Percentiles rank a stretch among this genome's conserved stretches.
These are phyloP conservation scores for Scedosporium minutisporum DNA, from an alignment of 2,329 filamentous ascomycete genomes.

Conservation along the genomic window DNA sequence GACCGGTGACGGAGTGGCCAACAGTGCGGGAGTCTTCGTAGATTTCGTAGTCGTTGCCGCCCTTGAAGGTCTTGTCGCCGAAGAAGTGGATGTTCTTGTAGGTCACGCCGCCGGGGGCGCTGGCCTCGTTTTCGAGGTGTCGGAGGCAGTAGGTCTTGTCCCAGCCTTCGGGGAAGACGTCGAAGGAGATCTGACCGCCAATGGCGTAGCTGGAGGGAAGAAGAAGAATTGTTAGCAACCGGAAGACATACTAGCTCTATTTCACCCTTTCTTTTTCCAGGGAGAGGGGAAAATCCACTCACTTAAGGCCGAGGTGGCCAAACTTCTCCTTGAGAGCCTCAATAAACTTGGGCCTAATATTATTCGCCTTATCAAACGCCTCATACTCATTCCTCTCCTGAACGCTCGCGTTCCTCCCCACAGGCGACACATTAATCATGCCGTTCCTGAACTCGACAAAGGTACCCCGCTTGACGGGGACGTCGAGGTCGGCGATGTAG, in stretches of 20 bases:
- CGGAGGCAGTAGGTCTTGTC: slow-evolving; percentile 96
- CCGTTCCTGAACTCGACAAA: slow-evolving; percentile 86
- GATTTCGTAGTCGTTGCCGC: slow-evolving; percentile 95
- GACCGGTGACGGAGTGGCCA: slow-evolving; percentile 73
- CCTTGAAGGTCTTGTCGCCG: slow-evolving; percentile 84
- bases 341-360: slow-evolving; percentile 70
- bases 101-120: slow-evolving; percentile 56
- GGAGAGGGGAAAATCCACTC: slow-evolving; percentile 21
- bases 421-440: slow-evolving; percentile 79
- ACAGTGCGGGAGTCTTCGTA: slow-evolving; percentile 71
- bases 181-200: slow-evolving; percentile 95
- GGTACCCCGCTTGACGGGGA: slow-evolving; percentile 74
- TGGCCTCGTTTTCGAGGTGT: slow-evolving; percentile 74
- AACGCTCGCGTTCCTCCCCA: slow-evolving; percentile 76
- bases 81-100: slow-evolving; percentile 96
- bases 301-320: slow-evolving; percentile 75
- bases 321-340: slow-evolving; percentile 70
- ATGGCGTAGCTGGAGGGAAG: slow-evolving; percentile 63
- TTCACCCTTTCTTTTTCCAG: neutral
- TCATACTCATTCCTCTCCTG: slow-evolving; percentile 77
- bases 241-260: neutral
- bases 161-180: slow-evolving; percentile 94
- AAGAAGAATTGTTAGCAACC: neutral
- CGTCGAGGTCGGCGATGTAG: slow-evolving; percentile 75
- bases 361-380: slow-evolving; percentile 67